A percentile compares a stretch with the other conserved stretches of the same genome.
Conservation (phyloP, 2,329 filamentous ascomycete genomes). For the Claviceps quebecensis region DNA sequence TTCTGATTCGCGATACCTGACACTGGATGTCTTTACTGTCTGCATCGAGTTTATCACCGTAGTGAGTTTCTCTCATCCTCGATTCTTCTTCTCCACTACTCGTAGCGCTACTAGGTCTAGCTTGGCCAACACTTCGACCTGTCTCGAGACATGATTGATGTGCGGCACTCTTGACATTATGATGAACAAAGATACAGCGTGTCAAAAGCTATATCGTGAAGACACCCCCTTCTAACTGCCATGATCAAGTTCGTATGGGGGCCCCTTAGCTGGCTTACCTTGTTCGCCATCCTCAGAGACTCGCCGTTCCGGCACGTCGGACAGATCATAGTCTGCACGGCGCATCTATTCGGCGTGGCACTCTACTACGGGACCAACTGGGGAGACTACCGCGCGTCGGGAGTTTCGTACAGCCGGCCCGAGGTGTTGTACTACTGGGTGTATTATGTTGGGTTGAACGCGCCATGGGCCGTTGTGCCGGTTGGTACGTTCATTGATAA, state of each 20-base stretch:
- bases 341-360: conserved; percentile 46
- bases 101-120: too few species aligned
- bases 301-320: conserved; percentile 34
- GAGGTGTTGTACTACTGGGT: conserved; percentile 49
- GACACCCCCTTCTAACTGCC: too few species aligned
- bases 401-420: conserved; percentile 39
- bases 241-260: conserved; percentile 37
- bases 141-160: too few species aligned
- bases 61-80: conserved; percentile 25
- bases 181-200: too few species aligned
- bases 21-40: conserved; percentile 69
- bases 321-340: conserved; percentile 36
- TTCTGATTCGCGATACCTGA: conserved; percentile 77
- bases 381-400: conserved; percentile 30
- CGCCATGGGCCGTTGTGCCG: conserved; percentile 46
- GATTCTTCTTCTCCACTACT: too few species aligned
- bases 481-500: conserved; percentile 20
- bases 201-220: too few species aligned
- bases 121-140: too few species aligned
- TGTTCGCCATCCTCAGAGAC: conserved; percentile 28
- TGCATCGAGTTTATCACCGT: conserved; percentile 75
- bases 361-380: conserved; percentile 48
- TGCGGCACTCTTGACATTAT: too few species aligned
- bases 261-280: conserved; percentile 39
- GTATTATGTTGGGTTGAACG: conserved; percentile 48